phyloP scores from a whole-genome alignment of 2,329 filamentous ascomycete genomes.

The Trichoderma arundinaceum region DNA sequence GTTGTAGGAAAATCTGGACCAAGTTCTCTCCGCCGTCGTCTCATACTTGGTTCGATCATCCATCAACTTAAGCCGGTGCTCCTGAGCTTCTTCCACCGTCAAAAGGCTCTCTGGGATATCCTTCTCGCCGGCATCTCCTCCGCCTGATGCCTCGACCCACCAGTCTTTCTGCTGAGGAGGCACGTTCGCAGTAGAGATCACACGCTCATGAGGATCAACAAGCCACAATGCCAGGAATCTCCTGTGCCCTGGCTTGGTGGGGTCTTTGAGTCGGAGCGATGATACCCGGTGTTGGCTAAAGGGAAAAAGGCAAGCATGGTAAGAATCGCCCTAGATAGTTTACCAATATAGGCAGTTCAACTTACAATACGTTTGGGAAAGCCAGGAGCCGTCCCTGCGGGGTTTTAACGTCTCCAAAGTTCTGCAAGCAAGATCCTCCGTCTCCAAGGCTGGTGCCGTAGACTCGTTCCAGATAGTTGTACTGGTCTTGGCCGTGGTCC shows the following conservation, averaged over 20 bases:
- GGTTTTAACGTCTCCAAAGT: constrained; percentile 37
- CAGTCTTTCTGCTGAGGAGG: constrained; percentile 44
- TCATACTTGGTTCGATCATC: constrained; percentile 8
- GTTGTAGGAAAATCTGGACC: background rate
- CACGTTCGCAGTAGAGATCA: constrained; percentile 45
- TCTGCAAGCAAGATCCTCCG: constrained; percentile 32
- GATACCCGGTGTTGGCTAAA: constrained; percentile 33
- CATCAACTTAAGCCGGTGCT: constrained; percentile 32
- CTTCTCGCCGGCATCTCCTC: background rate
- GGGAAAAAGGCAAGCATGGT: background rate
- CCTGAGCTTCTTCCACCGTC: constrained; percentile 20
- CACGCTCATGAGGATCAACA: constrained; percentile 54
- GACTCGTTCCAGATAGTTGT: constrained; percentile 31
- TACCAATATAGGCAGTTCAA: background rate
- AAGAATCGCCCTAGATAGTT: background rate
- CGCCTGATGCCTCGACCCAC: constrained; percentile 35
- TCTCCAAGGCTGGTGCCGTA: constrained; percentile 31
- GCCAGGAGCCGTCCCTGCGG: constrained; percentile 37
- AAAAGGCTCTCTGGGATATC: constrained; percentile 11
- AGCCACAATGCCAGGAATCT: constrained; percentile 60
- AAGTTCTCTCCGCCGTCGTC: background rate
- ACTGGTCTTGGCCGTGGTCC: constrained; percentile 13
- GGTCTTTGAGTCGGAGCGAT: constrained; percentile 54
- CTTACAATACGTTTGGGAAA: constrained; percentile 39
- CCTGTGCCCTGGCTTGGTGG: constrained; percentile 55